Evolutionary conservation across 345 rosid species (phyloP).

Genomic region (Aegle marmelos): DNA sequence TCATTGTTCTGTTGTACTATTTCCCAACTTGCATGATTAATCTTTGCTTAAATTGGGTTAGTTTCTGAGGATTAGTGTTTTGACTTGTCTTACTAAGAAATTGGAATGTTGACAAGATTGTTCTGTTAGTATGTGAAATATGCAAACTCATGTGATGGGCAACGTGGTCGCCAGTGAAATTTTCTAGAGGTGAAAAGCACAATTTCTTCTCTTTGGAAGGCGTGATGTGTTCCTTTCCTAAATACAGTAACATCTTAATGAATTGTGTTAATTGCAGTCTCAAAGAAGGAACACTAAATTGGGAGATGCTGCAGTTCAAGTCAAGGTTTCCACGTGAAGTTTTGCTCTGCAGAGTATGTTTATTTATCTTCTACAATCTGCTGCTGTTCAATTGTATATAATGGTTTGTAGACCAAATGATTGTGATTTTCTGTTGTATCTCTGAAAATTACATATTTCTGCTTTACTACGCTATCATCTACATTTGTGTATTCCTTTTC

Average conservation of each 20-base stretch:
- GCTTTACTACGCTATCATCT: not conserved
- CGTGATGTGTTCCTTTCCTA: not conserved
- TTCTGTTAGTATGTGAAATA: not conserved
- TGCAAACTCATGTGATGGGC: not conserved
- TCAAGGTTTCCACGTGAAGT: constrained; percentile 92
- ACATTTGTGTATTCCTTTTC: not conserved
- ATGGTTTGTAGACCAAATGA: not conserved
- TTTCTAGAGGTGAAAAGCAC: not conserved
- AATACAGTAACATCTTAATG: constrained; percentile 1
- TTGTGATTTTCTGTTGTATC: not conserved
- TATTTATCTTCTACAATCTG: not conserved
- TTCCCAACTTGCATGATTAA: not conserved
- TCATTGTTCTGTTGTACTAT: not conserved
- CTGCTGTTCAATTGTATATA: not conserved
- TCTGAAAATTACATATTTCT: not conserved
- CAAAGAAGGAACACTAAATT: constrained; percentile 84
- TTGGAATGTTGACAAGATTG: not conserved
- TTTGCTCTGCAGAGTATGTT: constrained; percentile 89
- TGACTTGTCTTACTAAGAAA: not conserved
- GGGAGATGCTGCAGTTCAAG: constrained; percentile 94
- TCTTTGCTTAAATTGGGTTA: not conserved
- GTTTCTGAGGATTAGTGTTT: not conserved
- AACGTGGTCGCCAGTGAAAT: not conserved
- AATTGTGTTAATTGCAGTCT: constrained; percentile 50
- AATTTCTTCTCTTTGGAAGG: not conserved